Conservation (phyloP, 2,329 filamentous ascomycete genomes). For the Beauveria sp. region DNA sequence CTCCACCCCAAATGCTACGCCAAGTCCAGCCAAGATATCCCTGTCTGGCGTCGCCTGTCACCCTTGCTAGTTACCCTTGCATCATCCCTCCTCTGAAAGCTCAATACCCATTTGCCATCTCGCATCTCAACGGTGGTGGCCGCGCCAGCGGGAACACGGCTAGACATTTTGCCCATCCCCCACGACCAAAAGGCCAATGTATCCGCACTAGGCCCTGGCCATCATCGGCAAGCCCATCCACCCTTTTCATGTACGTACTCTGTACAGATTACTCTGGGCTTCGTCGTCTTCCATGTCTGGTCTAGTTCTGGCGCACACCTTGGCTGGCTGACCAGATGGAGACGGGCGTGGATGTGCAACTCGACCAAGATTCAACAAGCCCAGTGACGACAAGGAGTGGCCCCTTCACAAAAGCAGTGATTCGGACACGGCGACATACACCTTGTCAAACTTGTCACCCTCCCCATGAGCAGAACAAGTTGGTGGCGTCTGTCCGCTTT, state of each 20-base stretch:
- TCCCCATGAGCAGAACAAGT: background rate
- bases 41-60: slow-evolving; percentile 9
- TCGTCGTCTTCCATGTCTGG: background rate
- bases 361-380: background rate
- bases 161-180: background rate
- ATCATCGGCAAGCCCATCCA: background rate
- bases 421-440: background rate
- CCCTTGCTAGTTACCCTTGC: slow-evolving; percentile 8
- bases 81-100: slow-evolving; percentile 6
- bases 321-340: background rate
- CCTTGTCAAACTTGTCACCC: slow-evolving; percentile 5
- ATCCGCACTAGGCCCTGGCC: slow-evolving; percentile 1
- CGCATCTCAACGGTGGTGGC: slow-evolving; percentile 11
- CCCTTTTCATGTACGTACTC: background rate
- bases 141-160: slow-evolving; percentile 10
- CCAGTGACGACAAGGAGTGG: background rate
- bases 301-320: background rate
- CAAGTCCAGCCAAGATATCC: slow-evolving; percentile 5
- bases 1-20: slow-evolving; percentile 1
- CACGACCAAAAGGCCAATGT: background rate
- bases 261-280: background rate
- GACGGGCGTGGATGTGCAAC: background rate
- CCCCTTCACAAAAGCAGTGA: background rate
- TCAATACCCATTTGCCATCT: background rate
- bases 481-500: background rate